These are phyloP conservation scores for Suhomyces maxii DNA, from an alignment of 1,139 yeast genomes.

Conservation along the genomic window DNA sequence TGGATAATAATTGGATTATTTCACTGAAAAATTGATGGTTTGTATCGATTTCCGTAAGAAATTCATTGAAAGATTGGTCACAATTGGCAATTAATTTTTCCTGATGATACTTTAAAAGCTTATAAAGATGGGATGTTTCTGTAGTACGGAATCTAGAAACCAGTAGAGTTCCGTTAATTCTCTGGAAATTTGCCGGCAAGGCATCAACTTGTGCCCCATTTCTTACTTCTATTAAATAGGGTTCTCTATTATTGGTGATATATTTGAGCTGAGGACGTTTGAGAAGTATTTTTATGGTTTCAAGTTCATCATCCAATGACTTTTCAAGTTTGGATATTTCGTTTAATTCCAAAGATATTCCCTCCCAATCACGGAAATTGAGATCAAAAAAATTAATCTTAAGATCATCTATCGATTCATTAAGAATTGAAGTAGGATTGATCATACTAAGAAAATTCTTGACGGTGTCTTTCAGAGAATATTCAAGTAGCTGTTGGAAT, in stretches of 20 bases:
- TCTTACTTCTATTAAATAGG: slow-evolving; percentile 73
- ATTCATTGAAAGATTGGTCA: slow-evolving; percentile 56
- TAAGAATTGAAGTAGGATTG: slow-evolving; percentile 37
- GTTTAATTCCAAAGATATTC: slow-evolving; percentile 38
- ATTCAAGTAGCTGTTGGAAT: slow-evolving; percentile 24
- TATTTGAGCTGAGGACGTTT: slow-evolving; percentile 61
- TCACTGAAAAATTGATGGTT: slow-evolving; percentile 53
- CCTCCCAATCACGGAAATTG: slow-evolving; percentile 38
- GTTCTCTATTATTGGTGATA: slow-evolving; percentile 58
- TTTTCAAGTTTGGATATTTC: slow-evolving; percentile 47
- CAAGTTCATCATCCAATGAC: slow-evolving; percentile 52
- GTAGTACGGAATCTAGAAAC: slow-evolving; percentile 78
- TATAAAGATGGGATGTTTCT: slow-evolving; percentile 48
- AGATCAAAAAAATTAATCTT: slow-evolving; percentile 48
- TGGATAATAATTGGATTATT: slow-evolving; percentile 54
- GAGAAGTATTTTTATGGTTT: slow-evolving; percentile 41
- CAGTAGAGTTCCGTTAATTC: slow-evolving; percentile 68
- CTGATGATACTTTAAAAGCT: slow-evolving; percentile 57
- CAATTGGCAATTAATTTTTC: slow-evolving; percentile 59
- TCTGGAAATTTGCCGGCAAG: slow-evolving; percentile 74
- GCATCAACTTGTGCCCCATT: slow-evolving; percentile 52
- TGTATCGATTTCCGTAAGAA: slow-evolving; percentile 43
- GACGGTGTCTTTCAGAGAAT: slow-evolving; percentile 19
- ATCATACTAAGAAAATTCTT: slow-evolving; percentile 51
- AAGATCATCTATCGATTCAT: slow-evolving; percentile 5